Base-by-base conservation (phyloP, 306 rosid genomes). In the Prunus fruticosa region DNA sequence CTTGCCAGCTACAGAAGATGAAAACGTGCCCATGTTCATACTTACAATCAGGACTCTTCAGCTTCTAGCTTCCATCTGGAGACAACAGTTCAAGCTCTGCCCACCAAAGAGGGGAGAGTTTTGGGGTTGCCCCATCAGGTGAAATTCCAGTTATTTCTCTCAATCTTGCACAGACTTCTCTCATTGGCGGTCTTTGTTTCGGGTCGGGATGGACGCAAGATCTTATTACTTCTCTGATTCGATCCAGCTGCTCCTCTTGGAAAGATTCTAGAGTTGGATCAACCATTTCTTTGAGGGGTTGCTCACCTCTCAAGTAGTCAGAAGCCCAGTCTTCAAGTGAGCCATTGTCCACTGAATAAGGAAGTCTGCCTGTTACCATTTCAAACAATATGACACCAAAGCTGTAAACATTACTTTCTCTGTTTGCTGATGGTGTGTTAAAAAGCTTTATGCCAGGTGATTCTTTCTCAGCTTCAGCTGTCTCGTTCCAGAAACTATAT, bases 51-150 rank as follows among this genome's bases (percentile, higher is more conserved):
- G 53, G 52, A 68, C 69, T 13, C 43, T 20, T 63, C 62, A 4
- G 27, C 18, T 76, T 83, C 87, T 79, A 95, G 84, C 79, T 82
- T 66, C 84, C 91, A 51, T 92, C 87, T 10, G 79, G 67, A 8
- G 98, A 90, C 60, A 80, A 19, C 77, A 92, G 88, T 88, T 95
- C 99, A 78, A 95, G 90, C 88, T 95, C 99, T 22, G 99, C 99
- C 99, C 99, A 95, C 99, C 99, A 92, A 73, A 95, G 99, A 53
- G 97, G 93, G 28, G 97, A 95, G 79, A 89, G 89, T 71, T 81
- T 95, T 0, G 99, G 97, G 54, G 83, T 77, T 50, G 97, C 97
- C 64, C 77, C 92, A 13, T 95, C 97, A 0, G 91, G 93, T 51
- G 96, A 78, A 82, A 95, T 80, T 64, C 89, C 90, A 45, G 97